Conservation (phyloP, 2,329 filamentous ascomycete species). For the Xylariaceae sp. region DNA sequence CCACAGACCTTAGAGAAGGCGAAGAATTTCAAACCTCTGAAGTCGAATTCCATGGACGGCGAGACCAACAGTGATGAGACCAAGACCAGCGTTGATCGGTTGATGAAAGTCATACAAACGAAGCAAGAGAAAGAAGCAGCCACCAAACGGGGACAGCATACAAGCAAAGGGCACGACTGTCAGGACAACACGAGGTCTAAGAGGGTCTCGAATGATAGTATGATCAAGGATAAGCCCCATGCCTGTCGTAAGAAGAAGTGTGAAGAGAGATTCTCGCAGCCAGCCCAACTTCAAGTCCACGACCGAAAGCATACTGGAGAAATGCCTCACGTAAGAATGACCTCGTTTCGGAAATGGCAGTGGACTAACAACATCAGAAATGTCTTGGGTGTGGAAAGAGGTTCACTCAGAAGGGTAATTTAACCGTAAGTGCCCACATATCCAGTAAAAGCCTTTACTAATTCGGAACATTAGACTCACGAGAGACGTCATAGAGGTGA, state of each 20-base stretch:
- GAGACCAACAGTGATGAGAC: slow-evolving; percentile 57
- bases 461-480: slow-evolving; percentile 59
- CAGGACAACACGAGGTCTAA: neutral
- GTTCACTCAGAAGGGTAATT: slow-evolving; percentile 87
- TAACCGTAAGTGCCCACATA: slow-evolving; percentile 61
- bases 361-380: slow-evolving; percentile 14
- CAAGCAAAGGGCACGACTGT: neutral
- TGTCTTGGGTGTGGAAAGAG: slow-evolving; percentile 54
- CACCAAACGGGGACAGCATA: slow-evolving; percentile 1
- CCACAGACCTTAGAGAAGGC: slow-evolving; percentile 7
- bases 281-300: slow-evolving; percentile 91
- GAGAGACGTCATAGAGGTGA: slow-evolving; percentile 84
- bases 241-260: slow-evolving; percentile 74
- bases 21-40: slow-evolving; percentile 37
- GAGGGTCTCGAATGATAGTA: slow-evolving; percentile 1
- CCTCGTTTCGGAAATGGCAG: neutral
- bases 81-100: slow-evolving; percentile 76
- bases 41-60: slow-evolving; percentile 43
- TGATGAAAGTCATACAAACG: slow-evolving; percentile 85
- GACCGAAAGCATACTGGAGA: slow-evolving; percentile 82
- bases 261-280: slow-evolving; percentile 80
- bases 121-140: slow-evolving; percentile 42
- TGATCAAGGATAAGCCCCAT: slow-evolving; percentile 45
- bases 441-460: slow-evolving; percentile 12
- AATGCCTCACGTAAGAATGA: slow-evolving; percentile 74